Evolutionary conservation across 2,329 filamentous ascomycete species (phyloP), one percentile per base, ranked within the genome.

Genomic region (Periconia digitata): DNA sequence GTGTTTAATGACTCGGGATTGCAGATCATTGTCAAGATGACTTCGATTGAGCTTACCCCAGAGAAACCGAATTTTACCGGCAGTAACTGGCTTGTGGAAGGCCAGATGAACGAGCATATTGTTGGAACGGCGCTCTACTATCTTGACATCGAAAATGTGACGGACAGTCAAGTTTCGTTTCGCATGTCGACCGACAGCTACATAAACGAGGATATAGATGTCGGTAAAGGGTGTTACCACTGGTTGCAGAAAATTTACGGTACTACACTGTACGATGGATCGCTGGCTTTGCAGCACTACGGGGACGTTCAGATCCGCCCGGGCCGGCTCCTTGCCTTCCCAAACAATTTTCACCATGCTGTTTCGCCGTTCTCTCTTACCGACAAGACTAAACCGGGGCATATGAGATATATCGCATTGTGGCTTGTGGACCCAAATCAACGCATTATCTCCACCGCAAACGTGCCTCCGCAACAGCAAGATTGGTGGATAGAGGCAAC

Each of bases 1-100:
- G 36, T 23, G 17, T 54, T 44, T 17, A 13, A 21, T 23, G 17
- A 49, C 4, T 27, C 40, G 3, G 54, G 51, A 3, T 57, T 86
- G 3, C 84, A 87, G 56, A 66, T 87, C 27, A 82, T 87, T 42
- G 76, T 85, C 29, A 85, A 86, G 59, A 70, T 87, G 48, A 75
- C 81, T 2, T 78, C 75, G 35, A 79, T 85, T 41, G 73, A 83
- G 34, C 72, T 85, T 1, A 81, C 76, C 0, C 83, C 84, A 0
- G 78, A 80, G 13, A 76, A 80, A 1, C 79, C 83, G 0, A 57
- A 57, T 0, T 86, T 82, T 54, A 62, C 67, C 0, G 79, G 78
- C 18, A 80, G 80, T 1, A 68, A 66, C 2, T 84, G 80, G 76
- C 80, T 83, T 54, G 49, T 51, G 2, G 48, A 51, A 36, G 71